Evolutionary conservation across 2,329 filamentous ascomycete species (phyloP).

Genomic region (Cyanodermella asteris): DNA sequence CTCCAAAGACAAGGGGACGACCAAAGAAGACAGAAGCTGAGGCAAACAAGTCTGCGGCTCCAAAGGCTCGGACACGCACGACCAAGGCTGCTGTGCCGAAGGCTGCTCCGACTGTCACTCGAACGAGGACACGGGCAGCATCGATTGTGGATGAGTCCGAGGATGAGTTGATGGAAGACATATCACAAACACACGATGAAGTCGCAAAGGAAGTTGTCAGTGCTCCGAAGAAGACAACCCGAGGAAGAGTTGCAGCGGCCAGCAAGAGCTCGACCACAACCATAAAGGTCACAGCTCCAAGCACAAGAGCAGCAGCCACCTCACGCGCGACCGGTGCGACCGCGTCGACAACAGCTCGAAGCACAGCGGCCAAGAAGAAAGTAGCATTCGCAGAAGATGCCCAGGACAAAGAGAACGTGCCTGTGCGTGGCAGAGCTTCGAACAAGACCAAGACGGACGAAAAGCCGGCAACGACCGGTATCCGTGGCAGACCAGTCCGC

Average conservation of each 20-base stretch:
- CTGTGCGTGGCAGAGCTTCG: conserved; percentile 10
- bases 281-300: no score
- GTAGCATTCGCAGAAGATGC: conserved; percentile 24
- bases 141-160: conserved; percentile 4
- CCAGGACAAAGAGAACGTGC: conserved; percentile 19
- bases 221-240: conserved; percentile 6
- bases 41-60: no score
- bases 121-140: no score
- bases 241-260: conserved; percentile 4
- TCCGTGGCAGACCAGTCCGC: conserved; percentile 24
- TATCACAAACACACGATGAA: no score
- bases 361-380: conserved; percentile 11
- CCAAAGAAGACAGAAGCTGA: conserved; percentile 9
- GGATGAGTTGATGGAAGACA: no score
- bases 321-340: no score
- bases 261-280: conserved; percentile 1
- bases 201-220: no score
- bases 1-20: conserved; percentile 10
- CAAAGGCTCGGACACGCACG: no score
- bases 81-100: no score
- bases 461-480: conserved; percentile 16
- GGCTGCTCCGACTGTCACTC: no score
- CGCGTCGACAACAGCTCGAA: conserved; percentile 1
- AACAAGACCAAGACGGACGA: conserved; percentile 9
- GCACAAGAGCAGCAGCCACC: no score